Conservation (phyloP, 768 basidiomycete species). For the Coprinopsis cinerea region DNA sequence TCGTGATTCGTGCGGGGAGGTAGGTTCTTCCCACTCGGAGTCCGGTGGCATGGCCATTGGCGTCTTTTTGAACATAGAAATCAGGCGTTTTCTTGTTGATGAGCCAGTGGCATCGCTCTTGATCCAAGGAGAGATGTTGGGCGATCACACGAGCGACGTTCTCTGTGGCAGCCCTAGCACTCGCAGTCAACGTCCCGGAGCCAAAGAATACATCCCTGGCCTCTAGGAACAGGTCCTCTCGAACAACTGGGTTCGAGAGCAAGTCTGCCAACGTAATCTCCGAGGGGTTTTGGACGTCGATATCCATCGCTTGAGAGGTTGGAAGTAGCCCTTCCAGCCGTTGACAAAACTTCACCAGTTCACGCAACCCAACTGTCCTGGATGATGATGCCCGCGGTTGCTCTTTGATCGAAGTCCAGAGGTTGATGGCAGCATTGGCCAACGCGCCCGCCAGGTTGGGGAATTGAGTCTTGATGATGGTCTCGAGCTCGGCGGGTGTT, state of each 20-base stretch:
- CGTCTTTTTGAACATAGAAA: constrained; percentile 62
- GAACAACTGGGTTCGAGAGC: constrained; percentile 66
- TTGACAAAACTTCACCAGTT: constrained; percentile 78
- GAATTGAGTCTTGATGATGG: constrained; percentile 67
- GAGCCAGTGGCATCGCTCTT: constrained; percentile 68
- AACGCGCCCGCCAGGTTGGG: constrained; percentile 48
- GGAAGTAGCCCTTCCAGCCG: constrained; percentile 64
- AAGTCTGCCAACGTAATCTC: constrained; percentile 32
- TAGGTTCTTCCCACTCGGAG: constrained; percentile 61
- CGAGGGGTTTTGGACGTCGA: constrained; percentile 23
- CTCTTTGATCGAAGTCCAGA: constrained; percentile 62
- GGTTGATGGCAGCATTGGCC: constrained; percentile 46
- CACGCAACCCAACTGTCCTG: constrained; percentile 66
- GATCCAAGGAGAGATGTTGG: constrained; percentile 57
- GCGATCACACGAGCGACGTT: constrained; percentile 51
- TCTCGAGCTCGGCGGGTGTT: constrained; percentile 55
- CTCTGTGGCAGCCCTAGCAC: constrained; percentile 44
- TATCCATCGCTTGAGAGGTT: constrained; percentile 35
- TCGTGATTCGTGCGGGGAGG: constrained; percentile 40
- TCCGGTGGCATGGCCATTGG: constrained; percentile 51
- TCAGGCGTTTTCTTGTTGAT: constrained; percentile 60
- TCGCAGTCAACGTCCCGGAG: constrained; percentile 46
- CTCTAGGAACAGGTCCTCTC: constrained; percentile 87
- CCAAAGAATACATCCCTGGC: constrained; percentile 92
- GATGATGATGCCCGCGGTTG: constrained; percentile 45